A percentile compares a stretch with the other conserved stretches of the same genome.
Evolutionary conservation across 1,139 yeast species (phyloP).

Genomic region (Kodamaea arcana): DNA sequence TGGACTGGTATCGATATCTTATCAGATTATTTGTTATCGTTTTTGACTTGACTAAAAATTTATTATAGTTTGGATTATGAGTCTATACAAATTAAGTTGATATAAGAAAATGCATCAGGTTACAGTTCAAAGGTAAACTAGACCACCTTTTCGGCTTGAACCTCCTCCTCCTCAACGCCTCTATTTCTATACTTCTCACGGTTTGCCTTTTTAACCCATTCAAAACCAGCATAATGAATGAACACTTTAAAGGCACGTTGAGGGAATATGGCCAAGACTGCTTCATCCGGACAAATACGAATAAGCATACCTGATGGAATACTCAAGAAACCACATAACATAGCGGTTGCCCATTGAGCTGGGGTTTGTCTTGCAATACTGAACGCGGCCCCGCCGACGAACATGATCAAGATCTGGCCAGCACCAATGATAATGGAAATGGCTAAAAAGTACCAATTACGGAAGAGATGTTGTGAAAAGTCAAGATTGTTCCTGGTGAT

Average conservation of each 20-base stretch:
- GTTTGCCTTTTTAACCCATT: constrained; percentile 36
- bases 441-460: constrained; percentile 75
- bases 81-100: too few species aligned
- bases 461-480: constrained; percentile 74
- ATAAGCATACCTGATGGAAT: constrained; percentile 75
- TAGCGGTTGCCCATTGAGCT: constrained; percentile 86
- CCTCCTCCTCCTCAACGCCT: constrained; percentile 3
- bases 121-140: background rate
- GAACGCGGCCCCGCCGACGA: constrained; percentile 95
- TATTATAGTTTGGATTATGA: too few species aligned
- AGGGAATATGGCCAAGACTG: constrained; percentile 72
- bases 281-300: constrained; percentile 77
- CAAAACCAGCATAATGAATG: constrained; percentile 46
- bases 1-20: too few species aligned
- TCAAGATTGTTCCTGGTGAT: constrained; percentile 61
- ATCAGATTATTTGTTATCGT: too few species aligned
- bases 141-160: constrained; percentile 1
- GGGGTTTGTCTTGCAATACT: constrained; percentile 74
- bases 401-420: constrained; percentile 86
- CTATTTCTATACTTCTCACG: constrained; percentile 20
- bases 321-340: constrained; percentile 77
- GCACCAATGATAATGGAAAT: constrained; percentile 75
- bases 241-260: constrained; percentile 46
- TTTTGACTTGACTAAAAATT: too few species aligned
- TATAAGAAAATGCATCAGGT: background rate